Evolutionary conservation across 208 protist genomes (phyloP).

Genomic region (Wallacemonas sp.): DNA sequence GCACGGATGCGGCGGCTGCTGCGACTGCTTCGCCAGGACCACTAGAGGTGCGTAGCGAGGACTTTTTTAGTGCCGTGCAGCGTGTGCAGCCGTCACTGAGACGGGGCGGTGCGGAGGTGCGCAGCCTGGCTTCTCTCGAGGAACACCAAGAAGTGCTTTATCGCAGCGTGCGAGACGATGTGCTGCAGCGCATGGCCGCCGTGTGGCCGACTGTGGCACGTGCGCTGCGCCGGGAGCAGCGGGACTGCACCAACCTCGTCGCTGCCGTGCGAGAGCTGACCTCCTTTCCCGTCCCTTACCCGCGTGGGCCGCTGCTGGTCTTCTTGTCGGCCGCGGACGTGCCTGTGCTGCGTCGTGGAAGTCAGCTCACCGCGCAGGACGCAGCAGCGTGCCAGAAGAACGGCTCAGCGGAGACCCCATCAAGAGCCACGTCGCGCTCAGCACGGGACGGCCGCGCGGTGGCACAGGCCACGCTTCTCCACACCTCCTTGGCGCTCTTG

Average conservation of each 20-base stretch:
- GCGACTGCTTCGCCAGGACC: not conserved
- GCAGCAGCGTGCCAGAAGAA: no score
- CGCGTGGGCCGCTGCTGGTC: slow-evolving; percentile 49
- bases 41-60: slow-evolving; percentile 43
- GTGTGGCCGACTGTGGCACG: slow-evolving; percentile 54
- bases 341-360: no score
- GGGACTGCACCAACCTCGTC: slow-evolving; percentile 56
- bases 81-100: slow-evolving; percentile 64
- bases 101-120: slow-evolving; percentile 28
- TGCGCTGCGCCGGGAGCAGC: slow-evolving; percentile 29
- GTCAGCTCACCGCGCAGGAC: not conserved
- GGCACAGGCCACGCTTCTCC: slow-evolving; percentile 9
- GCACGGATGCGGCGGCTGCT: slow-evolving; percentile 26
- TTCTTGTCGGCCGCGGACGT: no score
- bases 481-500: not conserved
- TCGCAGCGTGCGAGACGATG: slow-evolving; percentile 32
- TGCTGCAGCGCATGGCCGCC: slow-evolving; percentile 43
- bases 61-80: slow-evolving; percentile 74
- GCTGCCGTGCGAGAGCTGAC: slow-evolving; percentile 58
- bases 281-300: slow-evolving; percentile 58
- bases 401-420: no score
- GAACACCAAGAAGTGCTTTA: slow-evolving; percentile 66
- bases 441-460: no score
- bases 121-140: slow-evolving; percentile 23
- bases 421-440: no score